These are phyloP conservation scores for Ampelocalamus luodianensis DNA, from an alignment of 176 grass and related monocot species.

Conservation along the genomic window DNA sequence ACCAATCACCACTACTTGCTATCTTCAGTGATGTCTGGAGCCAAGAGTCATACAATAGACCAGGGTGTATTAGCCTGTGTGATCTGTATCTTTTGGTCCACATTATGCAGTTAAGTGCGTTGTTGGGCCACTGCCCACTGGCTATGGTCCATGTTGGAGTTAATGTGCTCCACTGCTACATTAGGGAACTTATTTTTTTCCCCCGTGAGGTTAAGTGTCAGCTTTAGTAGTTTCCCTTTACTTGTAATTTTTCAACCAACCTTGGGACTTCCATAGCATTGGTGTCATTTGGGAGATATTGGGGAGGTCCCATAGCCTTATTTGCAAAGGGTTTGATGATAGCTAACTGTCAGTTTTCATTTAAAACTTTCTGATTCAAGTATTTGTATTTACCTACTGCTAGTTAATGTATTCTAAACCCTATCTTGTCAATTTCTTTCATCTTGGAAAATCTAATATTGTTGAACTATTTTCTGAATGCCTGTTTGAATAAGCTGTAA, in stretches of 20 bases:
- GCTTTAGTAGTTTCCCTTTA: slow-evolving; percentile 15
- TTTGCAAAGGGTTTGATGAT: slow-evolving; percentile 3
- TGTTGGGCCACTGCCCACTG: neutral
- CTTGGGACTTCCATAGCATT: neutral
- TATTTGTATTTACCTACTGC: neutral
- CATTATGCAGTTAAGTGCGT: neutral
- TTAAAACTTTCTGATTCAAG: neutral
- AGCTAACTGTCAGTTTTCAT: neutral
- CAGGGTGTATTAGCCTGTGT: neutral
- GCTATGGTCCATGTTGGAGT: neutral
- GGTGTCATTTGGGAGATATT: slow-evolving; percentile 1
- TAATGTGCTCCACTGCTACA: neutral
- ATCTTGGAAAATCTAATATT: slow-evolving; percentile 4
- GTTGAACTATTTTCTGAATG: neutral
- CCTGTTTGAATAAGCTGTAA: slow-evolving; percentile 17
- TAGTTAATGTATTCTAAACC: slow-evolving; percentile 19
- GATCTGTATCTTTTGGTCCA: slow-evolving; percentile 17
- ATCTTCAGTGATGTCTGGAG: slow-evolving; percentile 28
- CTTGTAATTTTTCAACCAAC: neutral
- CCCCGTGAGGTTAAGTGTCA: neutral
- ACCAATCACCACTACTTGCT: neutral
- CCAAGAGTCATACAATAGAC: slow-evolving; percentile 12
- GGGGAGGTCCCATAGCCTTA: neutral
- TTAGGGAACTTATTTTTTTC: neutral
- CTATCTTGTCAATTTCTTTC: slow-evolving; percentile 7